These are phyloP conservation scores for Stagonosporopsis vannaccii DNA, from an alignment of 2,329 filamentous ascomycete species.

Conservation along the genomic window DNA sequence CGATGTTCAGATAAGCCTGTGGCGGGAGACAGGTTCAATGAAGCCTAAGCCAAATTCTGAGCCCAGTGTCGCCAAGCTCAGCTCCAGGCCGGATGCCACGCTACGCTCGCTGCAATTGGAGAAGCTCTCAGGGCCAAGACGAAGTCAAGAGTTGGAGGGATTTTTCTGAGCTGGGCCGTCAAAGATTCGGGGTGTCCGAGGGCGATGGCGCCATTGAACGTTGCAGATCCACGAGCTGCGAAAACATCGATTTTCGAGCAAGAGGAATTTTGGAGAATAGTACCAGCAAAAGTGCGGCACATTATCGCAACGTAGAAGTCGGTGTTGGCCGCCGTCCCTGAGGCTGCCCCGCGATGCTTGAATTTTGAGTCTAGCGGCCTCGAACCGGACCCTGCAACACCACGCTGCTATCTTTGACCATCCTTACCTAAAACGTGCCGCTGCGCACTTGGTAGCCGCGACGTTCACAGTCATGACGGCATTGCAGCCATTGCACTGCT, in stretches of 20 bases:
- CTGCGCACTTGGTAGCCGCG: constrained; percentile 10
- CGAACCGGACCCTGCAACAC: constrained; percentile 15
- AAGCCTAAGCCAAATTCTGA: constrained; percentile 33
- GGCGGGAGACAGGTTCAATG: constrained; percentile 25
- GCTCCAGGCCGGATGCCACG: constrained; percentile 19
- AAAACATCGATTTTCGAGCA: background rate
- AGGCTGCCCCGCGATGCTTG: constrained; percentile 9
- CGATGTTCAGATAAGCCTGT: constrained; percentile 38
- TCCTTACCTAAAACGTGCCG: constrained; percentile 17
- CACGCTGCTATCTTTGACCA: constrained; percentile 19
- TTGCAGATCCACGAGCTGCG: background rate
- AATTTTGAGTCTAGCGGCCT: constrained; percentile 3
- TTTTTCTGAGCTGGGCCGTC: constrained; percentile 16
- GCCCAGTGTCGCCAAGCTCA: constrained; percentile 42
- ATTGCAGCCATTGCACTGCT: background rate
- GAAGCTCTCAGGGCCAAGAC: constrained; percentile 35
- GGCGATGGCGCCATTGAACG: constrained; percentile 8
- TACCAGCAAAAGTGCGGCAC: background rate
- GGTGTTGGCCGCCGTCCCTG: background rate
- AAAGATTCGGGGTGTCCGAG: constrained; percentile 35
- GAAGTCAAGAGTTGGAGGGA: constrained; percentile 33
- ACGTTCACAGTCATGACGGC: constrained; percentile 8
- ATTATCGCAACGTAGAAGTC: background rate
- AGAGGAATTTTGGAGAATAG: background rate
- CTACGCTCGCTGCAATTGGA: constrained; percentile 34